phyloP scores from a whole-genome alignment of 306 rosid genomes.

The Urtica urens region DNA sequence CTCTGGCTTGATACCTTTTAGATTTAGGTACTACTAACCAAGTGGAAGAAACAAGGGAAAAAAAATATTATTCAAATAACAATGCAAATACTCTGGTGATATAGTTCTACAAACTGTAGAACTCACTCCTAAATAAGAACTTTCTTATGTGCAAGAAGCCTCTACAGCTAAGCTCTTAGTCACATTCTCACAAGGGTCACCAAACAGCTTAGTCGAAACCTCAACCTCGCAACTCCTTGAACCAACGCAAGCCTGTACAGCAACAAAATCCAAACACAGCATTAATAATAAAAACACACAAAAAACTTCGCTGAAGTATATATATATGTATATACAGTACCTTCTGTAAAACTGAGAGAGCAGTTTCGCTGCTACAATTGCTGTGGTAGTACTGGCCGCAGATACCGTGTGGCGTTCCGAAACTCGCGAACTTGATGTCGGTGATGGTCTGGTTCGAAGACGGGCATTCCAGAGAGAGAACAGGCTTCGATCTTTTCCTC shows the following conservation, averaged over 20 bases:
- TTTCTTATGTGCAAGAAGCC: conserved; percentile 53
- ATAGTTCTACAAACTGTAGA: no score
- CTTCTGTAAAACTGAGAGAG: conserved; percentile 62
- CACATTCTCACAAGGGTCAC: conserved; percentile 64
- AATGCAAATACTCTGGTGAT: no score
- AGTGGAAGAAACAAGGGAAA: conserved; percentile 2
- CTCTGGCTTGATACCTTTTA: not conserved
- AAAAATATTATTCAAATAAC: no score
- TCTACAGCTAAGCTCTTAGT: conserved; percentile 82
- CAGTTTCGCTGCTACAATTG: conserved; percentile 46
- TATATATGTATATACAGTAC: conserved; percentile 26
- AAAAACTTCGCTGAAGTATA: no score
- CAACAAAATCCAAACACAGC: no score
- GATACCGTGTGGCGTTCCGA: conserved; percentile 63
- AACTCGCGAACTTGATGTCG: conserved; percentile 79
- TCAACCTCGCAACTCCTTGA: conserved; percentile 53
- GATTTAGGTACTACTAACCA: not conserved
- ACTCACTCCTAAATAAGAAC: not conserved
- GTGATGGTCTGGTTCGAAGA: conserved; percentile 60
- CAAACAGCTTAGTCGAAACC: conserved; percentile 44
- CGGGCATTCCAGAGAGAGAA: conserved; percentile 62
- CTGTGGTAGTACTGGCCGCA: conserved; percentile 73
- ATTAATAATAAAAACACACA: no score
- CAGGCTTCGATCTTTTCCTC: conserved; percentile 30
- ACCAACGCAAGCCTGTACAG: conserved; percentile 74